These are phyloP conservation scores for Neurospora africana DNA, from an alignment of 495 filamentous ascomycete species.

Conservation along the genomic window DNA sequence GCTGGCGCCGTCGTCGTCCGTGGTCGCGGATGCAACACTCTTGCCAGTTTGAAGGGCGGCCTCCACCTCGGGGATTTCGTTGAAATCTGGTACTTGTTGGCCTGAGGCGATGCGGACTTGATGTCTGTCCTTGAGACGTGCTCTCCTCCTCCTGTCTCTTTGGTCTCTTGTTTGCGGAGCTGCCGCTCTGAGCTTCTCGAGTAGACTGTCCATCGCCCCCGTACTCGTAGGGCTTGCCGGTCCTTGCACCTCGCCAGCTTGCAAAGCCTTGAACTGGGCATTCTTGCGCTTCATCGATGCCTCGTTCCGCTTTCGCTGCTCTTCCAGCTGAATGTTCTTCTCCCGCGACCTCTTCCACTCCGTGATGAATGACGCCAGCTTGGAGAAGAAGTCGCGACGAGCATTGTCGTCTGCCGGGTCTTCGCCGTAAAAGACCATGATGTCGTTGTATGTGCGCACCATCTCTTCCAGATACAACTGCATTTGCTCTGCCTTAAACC, in stretches of 20 bases:
- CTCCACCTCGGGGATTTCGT: conserved; percentile 41
- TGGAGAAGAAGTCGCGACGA: conserved; percentile 91
- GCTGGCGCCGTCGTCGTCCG: conserved; percentile 23
- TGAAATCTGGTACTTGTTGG: conserved; percentile 65
- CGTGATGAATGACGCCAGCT: conserved; percentile 79
- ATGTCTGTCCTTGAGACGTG: conserved; percentile 80
- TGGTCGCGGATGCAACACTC: conserved; percentile 13
- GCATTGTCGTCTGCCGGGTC: conserved; percentile 86
- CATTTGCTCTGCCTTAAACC: conserved; percentile 94
- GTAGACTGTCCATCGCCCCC: conserved; percentile 92
- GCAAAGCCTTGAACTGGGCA: conserved; percentile 46
- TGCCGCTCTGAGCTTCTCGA: conserved; percentile 90
- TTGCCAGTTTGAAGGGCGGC: conserved; percentile 14
- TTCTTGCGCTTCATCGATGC: conserved; percentile 84
- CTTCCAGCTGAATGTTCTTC: conserved; percentile 82
- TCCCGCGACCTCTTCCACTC: conserved; percentile 95
- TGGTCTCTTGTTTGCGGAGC: conserved; percentile 82
- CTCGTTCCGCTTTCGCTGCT: conserved; percentile 73
- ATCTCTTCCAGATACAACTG: conserved; percentile 89
- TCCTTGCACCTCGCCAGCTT: conserved; percentile 35
- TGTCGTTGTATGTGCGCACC: conserved; percentile 82
- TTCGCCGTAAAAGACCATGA: conserved; percentile 95
- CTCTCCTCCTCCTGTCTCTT: conserved; percentile 76
- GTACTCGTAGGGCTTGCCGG: conserved; percentile 63
- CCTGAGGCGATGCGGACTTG: conserved; percentile 85